phyloP scores from a whole-genome alignment of 1,139 yeast species.

The Pneumocystis wakefieldiae region DNA sequence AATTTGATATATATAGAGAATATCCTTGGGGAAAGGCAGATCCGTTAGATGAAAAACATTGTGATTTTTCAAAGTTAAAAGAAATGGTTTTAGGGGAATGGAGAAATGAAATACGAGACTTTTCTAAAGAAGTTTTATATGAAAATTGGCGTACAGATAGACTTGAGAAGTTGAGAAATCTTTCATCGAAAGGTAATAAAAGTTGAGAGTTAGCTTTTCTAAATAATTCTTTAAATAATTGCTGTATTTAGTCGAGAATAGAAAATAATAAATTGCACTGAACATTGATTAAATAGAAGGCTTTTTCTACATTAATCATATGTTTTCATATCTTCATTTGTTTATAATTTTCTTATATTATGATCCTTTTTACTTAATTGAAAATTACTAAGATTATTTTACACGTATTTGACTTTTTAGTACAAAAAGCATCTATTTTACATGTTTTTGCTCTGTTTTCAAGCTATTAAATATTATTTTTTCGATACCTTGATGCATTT shows the following conservation, averaged over 20 bases:
- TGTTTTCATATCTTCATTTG: background rate
- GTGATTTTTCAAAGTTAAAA: background rate
- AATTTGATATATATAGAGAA: background rate
- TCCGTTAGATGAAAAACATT: background rate
- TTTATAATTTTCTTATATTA: background rate
- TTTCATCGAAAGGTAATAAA: background rate
- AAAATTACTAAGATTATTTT: background rate
- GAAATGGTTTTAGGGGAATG: constrained; percentile 1
- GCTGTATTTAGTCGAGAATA: background rate
- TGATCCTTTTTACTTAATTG: background rate
- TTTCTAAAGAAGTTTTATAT: background rate
- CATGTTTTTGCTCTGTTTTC: background rate
- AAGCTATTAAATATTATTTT: background rate
- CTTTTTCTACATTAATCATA: background rate
- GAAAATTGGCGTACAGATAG: constrained; percentile 1
- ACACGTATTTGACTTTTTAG: background rate
- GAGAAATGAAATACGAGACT: constrained; percentile 1
- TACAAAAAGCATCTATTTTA: background rate
- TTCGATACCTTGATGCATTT: background rate
- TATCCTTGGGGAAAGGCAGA: background rate
- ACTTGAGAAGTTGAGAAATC: background rate
- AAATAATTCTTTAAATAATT: background rate
- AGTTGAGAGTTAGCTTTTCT: background rate
- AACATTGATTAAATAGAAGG: background rate
- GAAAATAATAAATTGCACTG: background rate